Percentiles rank a stretch among this genome's conserved stretches.
These are phyloP conservation scores for Nannochloris sp. DNA, from an alignment of 139 green algal genomes.

Conservation along the genomic window DNA sequence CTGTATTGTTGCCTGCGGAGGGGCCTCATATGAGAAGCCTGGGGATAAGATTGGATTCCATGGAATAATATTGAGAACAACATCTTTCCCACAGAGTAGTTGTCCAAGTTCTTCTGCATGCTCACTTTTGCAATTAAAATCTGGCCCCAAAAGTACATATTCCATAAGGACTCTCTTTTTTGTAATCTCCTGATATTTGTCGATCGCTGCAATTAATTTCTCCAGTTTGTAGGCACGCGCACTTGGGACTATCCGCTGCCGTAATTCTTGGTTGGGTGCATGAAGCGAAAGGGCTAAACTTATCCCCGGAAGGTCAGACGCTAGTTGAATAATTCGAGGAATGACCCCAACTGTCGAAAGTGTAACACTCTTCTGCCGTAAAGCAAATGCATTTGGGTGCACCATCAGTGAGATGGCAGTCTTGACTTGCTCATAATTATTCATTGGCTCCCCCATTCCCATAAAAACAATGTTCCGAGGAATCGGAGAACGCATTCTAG, in stretches of 20 bases:
- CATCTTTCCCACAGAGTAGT: conserved; percentile 47
- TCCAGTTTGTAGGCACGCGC: conserved; percentile 76
- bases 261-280: conserved; percentile 76
- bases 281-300: conserved; percentile 90
- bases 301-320: conserved; percentile 71
- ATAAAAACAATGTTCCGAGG: conserved; percentile 93
- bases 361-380: conserved; percentile 68
- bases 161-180: conserved; percentile 77
- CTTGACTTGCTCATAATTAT: conserved; percentile 86
- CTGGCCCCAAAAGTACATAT: conserved; percentile 83
- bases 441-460: conserved; percentile 95
- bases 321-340: conserved; percentile 60
- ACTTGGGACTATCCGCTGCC: conserved; percentile 77
- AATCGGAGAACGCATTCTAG: conserved; percentile 23
- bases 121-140: conserved; percentile 70
- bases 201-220: conserved; percentile 70
- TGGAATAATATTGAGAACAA: conserved; percentile 86
- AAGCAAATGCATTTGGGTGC: conserved; percentile 52
- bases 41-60: conserved; percentile 72
- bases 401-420: conserved; percentile 64
- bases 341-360: conserved; percentile 86
- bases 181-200: conserved; percentile 49
- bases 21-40: conserved; percentile 47
- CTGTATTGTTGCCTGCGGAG: conserved; percentile 20
- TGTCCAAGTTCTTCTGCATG: conserved; percentile 66